Evolutionary conservation across 106 monocot species (phyloP).

Genomic region (Dendrobium chrysotoxum): DNA sequence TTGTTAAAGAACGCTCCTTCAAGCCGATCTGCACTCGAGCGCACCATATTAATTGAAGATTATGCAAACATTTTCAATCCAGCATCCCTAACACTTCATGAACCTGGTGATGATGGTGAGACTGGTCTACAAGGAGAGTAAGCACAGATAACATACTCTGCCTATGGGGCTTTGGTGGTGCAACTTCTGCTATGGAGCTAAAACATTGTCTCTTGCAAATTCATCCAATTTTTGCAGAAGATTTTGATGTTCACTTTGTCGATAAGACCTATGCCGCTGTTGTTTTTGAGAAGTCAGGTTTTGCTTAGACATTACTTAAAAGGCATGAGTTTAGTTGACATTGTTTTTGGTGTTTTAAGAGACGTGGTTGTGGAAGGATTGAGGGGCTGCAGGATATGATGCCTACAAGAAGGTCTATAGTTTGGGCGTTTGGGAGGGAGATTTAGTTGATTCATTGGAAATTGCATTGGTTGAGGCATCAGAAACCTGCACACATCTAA

Average conservation of each 20-base stretch:
- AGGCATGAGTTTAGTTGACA: slow-evolving; percentile 27
- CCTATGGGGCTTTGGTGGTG: slow-evolving; percentile 50
- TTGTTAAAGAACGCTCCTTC: neutral
- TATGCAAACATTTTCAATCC: slow-evolving; percentile 43
- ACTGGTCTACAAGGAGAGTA: slow-evolving; percentile 10
- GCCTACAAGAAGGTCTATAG: slow-evolving; percentile 31
- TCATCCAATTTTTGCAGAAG: slow-evolving; percentile 28
- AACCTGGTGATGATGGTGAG: slow-evolving; percentile 10
- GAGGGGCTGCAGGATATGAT: slow-evolving; percentile 48
- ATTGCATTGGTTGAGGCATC: too few relatives aligned
- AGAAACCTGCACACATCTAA: too few relatives aligned
- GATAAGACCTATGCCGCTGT: slow-evolving; percentile 58
- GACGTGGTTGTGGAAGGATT: slow-evolving; percentile 50
- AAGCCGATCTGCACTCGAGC: neutral
- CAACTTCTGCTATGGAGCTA: slow-evolving; percentile 23
- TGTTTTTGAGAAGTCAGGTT: slow-evolving; percentile 25
- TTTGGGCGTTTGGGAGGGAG: too few relatives aligned
- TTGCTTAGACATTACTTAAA: slow-evolving; percentile 35
- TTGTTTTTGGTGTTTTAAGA: slow-evolving; percentile 16
- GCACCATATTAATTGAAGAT: slow-evolving; percentile 18
- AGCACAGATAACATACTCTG: slow-evolving; percentile 36
- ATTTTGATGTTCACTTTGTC: slow-evolving; percentile 13
- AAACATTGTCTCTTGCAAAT: slow-evolving; percentile 29
- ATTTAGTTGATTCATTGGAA: too few relatives aligned
- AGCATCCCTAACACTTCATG: slow-evolving; percentile 15